Percentiles rank a stretch among this genome's conserved stretches.
phyloP scores from a whole-genome alignment of 805 yeast genomes.

The Wickerhamiella domercqiae region DNA sequence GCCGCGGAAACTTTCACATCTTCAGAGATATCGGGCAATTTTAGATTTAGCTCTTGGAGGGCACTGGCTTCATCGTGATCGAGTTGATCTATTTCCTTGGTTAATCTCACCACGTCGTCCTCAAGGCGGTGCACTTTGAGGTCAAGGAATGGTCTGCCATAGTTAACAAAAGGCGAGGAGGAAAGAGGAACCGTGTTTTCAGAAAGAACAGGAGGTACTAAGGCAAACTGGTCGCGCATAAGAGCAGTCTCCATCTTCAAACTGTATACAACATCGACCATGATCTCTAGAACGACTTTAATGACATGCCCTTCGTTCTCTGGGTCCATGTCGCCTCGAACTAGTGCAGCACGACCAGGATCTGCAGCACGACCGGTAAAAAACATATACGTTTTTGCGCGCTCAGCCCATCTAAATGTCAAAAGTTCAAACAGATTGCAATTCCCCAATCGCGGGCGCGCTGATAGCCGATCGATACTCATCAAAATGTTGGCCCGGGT shows the following conservation, averaged over 20 bases:
- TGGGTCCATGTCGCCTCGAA: slow-evolving; percentile 48
- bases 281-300: slow-evolving; percentile 65
- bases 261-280: slow-evolving; percentile 66
- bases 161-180: slow-evolving; percentile 70
- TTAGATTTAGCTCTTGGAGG: slow-evolving; percentile 1
- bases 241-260: slow-evolving; percentile 64
- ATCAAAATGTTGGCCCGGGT: slow-evolving; percentile 75
- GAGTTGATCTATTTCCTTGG: neutral
- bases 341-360: slow-evolving; percentile 68
- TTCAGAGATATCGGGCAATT: neutral
- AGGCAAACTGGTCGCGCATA: slow-evolving; percentile 53
- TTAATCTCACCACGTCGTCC: slow-evolving; percentile 18
- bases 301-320: slow-evolving; percentile 47
- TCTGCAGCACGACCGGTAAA: slow-evolving; percentile 61
- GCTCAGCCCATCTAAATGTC: slow-evolving; percentile 40
- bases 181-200: slow-evolving; percentile 30
- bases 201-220: slow-evolving; percentile 24
- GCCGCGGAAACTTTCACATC: slow-evolving; percentile 19
- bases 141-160: slow-evolving; percentile 53
- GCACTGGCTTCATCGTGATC: neutral
- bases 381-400: slow-evolving; percentile 52
- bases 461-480: slow-evolving; percentile 71
- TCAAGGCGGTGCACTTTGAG: slow-evolving; percentile 41
- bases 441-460: slow-evolving; percentile 54
- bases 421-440: slow-evolving; percentile 62